Base-by-base conservation (phyloP, 768 basidiomycete genomes). In the Leccinum disarticulatum region DNA sequence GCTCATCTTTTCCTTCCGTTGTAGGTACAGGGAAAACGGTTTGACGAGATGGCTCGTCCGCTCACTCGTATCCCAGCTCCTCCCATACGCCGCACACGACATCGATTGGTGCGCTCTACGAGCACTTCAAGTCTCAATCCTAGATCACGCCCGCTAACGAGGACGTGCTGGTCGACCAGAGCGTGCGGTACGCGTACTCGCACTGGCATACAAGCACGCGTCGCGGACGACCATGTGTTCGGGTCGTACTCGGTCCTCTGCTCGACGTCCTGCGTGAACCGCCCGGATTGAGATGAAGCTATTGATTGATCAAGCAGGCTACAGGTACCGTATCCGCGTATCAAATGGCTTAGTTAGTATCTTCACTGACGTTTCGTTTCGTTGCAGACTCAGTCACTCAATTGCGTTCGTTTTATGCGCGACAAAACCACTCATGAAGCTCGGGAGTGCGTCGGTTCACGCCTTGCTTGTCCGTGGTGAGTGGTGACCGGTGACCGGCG, bases 81-180 rank as follows among this genome's bases (percentile, higher is more conserved):
- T n/a, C n/a, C n/a, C n/a, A n/a, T n/a, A n/a, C n/a, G n/a, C n/a
- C n/a, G n/a, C n/a, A n/a, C 73, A 75, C 61, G 79, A 81, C 65
- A 74, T 80, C 49, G 68, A 71, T 81, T 55, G 69, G 64, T 11
- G 59, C 66, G 1, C n/a, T n/a, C n/a, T 76, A 76, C 64, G 65
- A 69, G 5, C 64, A 73, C 51, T 80, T 80, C 57, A 61, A 61
- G 6, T n/a, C 61, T 25, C 19, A 61, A 8, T 54, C 53, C 0
- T 71, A 68, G 68, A 69, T 70, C 58, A 73, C 66, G 0, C n/a
- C 48, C 0, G 3, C 3, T 36, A 68, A 64, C 19, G 61, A 66
- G 15, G 58, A 15, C 10, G 15, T 3, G 4, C 15, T 36, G 14
- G 15, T 36, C 36, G 36, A 15, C 15, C 6, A 15, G 36, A 36